These are phyloP conservation scores for Acanthamoeba culbertsoni DNA, from an alignment of 208 protist species.

Conservation along the genomic window DNA sequence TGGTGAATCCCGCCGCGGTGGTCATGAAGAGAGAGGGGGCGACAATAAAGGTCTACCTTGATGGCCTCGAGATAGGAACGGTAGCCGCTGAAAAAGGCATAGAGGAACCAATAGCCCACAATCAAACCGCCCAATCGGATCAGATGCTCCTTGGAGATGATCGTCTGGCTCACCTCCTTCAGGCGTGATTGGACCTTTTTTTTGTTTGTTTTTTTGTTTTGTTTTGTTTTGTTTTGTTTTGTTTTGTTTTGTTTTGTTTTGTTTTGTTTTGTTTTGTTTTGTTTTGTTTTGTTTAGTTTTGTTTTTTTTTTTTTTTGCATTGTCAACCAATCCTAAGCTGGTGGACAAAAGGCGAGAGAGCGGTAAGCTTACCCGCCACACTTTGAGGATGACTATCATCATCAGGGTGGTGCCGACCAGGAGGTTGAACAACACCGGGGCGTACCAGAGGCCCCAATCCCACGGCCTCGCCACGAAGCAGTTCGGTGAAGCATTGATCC, in stretches of 20 bases:
- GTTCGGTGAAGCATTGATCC: not conserved
- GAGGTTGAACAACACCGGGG: conserved; percentile 22
- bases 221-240: too few relatives aligned
- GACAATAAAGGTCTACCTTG: not conserved
- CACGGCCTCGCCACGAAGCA: not conserved
- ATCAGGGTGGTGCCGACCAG: not conserved
- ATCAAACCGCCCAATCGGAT: not conserved
- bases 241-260: too few relatives aligned
- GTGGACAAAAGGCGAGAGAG: too few relatives aligned
- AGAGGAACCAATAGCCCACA: conserved; percentile 35
- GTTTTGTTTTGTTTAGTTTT: too few relatives aligned
- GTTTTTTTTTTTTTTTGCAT: too few relatives aligned
- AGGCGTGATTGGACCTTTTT: not conserved
- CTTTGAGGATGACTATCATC: not conserved
- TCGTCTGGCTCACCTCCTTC: not conserved
- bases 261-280: too few relatives aligned
- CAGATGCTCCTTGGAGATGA: conserved; percentile 24
- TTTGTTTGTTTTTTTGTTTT: too few relatives aligned
- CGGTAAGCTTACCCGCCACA: not conserved
- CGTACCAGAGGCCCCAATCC: conserved; percentile 37
- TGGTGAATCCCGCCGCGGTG: not conserved
- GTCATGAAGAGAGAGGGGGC: not conserved
- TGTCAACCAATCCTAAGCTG: too few relatives aligned
- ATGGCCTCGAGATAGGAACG: not conserved
- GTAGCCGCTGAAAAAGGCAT: not conserved